A percentile compares a stretch with the other conserved stretches of the same genome.
Evolutionary conservation across 495 filamentous ascomycete genomes (phyloP).

Genomic region (Umbilicaria muhlenbergii): DNA sequence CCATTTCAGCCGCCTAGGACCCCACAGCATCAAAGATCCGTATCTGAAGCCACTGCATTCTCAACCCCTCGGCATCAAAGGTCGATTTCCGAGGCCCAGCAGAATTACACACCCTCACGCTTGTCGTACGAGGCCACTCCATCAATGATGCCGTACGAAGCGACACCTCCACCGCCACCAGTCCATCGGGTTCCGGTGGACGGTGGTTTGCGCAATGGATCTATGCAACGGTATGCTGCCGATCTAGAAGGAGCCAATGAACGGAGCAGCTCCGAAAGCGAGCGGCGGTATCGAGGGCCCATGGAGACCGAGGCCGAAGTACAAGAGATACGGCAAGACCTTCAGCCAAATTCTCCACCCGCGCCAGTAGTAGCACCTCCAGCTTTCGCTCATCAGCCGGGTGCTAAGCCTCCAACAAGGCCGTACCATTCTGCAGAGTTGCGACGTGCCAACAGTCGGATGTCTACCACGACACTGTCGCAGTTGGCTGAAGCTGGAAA

Average conservation of each 20-base stretch:
- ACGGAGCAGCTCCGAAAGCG: slow-evolving; percentile 43
- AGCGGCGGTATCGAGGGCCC: slow-evolving; percentile 20
- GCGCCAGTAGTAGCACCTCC: slow-evolving; percentile 64
- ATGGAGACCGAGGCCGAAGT: slow-evolving; percentile 6
- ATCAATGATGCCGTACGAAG: slow-evolving; percentile 21
- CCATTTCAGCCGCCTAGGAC: slow-evolving; percentile 29
- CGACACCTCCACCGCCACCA: slow-evolving; percentile 27
- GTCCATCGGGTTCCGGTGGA: slow-evolving; percentile 18
- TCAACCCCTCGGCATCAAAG: slow-evolving; percentile 12
- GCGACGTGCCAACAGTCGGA: slow-evolving; percentile 58
- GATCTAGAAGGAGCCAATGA: slow-evolving; percentile 23
- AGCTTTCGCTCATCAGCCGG: slow-evolving; percentile 54
- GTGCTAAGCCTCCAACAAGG: slow-evolving; percentile 46
- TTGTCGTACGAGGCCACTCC: slow-evolving; percentile 9
- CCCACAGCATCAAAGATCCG: slow-evolving; percentile 32
- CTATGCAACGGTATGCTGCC: slow-evolving; percentile 13
- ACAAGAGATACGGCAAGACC: slow-evolving; percentile 26
- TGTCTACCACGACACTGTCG: slow-evolving; percentile 65
- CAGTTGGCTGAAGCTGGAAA: slow-evolving; percentile 56
- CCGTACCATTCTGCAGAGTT: slow-evolving; percentile 61
- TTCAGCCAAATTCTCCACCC: slow-evolving; percentile 42
- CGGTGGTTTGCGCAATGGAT: slow-evolving; percentile 8
- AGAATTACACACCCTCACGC: slow-evolving; percentile 11
- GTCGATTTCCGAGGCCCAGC: slow-evolving; percentile 16
- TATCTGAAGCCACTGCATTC: slow-evolving; percentile 35